Evolutionary conservation across 208 protist genomes (phyloP).

Genomic region (Porcisia deanei): DNA sequence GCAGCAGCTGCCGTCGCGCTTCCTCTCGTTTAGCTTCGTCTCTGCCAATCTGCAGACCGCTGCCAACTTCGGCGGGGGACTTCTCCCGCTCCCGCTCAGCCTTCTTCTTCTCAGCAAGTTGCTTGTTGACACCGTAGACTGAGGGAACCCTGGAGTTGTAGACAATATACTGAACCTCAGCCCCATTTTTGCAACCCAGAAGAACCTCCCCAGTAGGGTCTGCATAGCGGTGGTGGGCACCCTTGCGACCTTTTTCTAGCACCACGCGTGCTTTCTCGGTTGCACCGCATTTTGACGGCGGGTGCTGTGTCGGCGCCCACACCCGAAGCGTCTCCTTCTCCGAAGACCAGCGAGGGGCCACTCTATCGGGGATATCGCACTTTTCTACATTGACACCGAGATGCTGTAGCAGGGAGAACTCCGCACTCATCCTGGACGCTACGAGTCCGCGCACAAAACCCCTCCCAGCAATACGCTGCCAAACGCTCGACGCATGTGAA

Average conservation of each 20-base stretch:
- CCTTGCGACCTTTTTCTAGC: background rate
- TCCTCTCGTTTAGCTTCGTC: slow-evolving; percentile 21
- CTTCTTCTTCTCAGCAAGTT: slow-evolving; percentile 50
- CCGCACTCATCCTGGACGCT: slow-evolving; percentile 31
- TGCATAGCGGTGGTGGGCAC: slow-evolving; percentile 24
- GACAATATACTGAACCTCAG: slow-evolving; percentile 59
- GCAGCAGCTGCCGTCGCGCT: slow-evolving; percentile 38
- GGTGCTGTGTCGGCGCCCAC: slow-evolving; percentile 45
- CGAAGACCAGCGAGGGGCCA: background rate
- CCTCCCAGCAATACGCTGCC: background rate
- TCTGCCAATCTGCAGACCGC: slow-evolving; percentile 7
- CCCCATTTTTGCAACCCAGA: slow-evolving; percentile 30
- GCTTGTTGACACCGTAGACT: slow-evolving; percentile 64
- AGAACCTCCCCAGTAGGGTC: slow-evolving; percentile 67
- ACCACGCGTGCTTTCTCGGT: background rate
- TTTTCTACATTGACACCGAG: slow-evolving; percentile 46
- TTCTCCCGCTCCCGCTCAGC: slow-evolving; percentile 9
- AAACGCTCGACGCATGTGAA: background rate
- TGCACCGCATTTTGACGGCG: slow-evolving; percentile 22
- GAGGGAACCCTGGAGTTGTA: slow-evolving; percentile 69
- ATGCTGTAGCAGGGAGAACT: slow-evolving; percentile 68
- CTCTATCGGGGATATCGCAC: background rate
- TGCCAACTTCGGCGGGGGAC: background rate
- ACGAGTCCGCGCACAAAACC: background rate
- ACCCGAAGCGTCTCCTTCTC: slow-evolving; percentile 36